Conservation (phyloP, 2,329 filamentous ascomycete genomes). For the Epicoccum nigrum region DNA sequence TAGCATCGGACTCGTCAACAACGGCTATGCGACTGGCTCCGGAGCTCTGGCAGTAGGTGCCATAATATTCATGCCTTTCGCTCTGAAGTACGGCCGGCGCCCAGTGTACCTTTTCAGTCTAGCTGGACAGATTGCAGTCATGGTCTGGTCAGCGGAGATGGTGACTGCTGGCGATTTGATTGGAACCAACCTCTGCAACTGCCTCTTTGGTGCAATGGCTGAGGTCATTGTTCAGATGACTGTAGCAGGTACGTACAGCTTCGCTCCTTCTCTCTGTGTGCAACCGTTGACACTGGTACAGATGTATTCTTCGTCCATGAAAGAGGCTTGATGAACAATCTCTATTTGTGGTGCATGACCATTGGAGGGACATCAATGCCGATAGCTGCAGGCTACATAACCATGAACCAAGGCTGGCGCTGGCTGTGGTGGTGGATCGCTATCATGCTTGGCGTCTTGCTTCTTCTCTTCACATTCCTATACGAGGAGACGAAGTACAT, state of each 20-base stretch:
- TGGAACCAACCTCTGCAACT: conserved; percentile 52
- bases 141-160: conserved; percentile 55
- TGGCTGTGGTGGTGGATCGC: conserved; percentile 58
- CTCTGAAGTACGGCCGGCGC: conserved; percentile 55
- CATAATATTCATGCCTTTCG: conserved; percentile 54
- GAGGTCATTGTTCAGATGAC: conserved; percentile 57
- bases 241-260: conserved; percentile 41
- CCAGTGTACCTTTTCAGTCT: conserved; percentile 55
- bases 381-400: conserved; percentile 52
- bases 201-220: conserved; percentile 52
- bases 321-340: conserved; percentile 54
- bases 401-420: conserved; percentile 54
- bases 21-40: conserved; percentile 54
- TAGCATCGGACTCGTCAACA: conserved; percentile 47
- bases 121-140: conserved; percentile 44
- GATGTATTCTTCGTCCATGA: conserved; percentile 58
- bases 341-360: conserved; percentile 52
- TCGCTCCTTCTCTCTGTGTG: neutral
- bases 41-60: conserved; percentile 52
- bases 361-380: conserved; percentile 48
- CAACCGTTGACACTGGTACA: neutral
- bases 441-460: conserved; percentile 2
- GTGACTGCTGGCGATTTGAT: conserved; percentile 53
- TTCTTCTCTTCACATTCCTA: conserved; percentile 52
- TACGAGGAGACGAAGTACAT: conserved; percentile 49